Evolutionary conservation across 2,329 filamentous ascomycete species (phyloP).

Genomic region (Paraconiothyrium brasiliense): DNA sequence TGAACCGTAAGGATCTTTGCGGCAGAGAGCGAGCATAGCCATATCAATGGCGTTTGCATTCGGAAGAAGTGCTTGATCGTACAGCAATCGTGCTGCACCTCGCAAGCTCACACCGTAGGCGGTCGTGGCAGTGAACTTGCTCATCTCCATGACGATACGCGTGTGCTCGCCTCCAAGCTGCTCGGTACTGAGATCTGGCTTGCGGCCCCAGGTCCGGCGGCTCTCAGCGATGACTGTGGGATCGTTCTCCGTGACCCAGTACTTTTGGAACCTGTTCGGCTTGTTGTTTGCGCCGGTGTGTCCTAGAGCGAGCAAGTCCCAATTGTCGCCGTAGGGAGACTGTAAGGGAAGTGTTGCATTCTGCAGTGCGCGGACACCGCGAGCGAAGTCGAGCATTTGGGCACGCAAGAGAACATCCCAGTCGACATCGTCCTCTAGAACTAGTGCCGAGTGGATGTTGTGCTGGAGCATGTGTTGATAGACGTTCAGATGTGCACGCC

Average conservation of each 20-base stretch:
- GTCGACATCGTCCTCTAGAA: constrained; percentile 32
- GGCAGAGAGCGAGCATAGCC: constrained; percentile 22
- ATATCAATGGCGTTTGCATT: constrained; percentile 25
- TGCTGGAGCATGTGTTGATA: constrained; percentile 26
- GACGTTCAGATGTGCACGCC: constrained; percentile 27
- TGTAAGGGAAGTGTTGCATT: constrained; percentile 18
- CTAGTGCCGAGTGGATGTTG: constrained; percentile 24
- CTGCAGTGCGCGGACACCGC: constrained; percentile 21
- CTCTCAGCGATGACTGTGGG: constrained; percentile 21
- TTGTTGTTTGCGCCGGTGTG: constrained; percentile 42
- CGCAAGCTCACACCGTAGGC: constrained; percentile 22
- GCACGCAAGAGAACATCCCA: constrained; percentile 30
- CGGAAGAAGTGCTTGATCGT: constrained; percentile 22
- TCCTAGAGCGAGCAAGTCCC: constrained; percentile 50
- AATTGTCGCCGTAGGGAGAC: constrained; percentile 46
- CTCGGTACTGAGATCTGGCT: constrained; percentile 21
- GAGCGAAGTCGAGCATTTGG: constrained; percentile 30
- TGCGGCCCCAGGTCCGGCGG: constrained; percentile 19
- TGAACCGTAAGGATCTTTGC: constrained; percentile 12
- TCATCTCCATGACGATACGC: constrained; percentile 20
- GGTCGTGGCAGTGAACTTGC: constrained; percentile 18
- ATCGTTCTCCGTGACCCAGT: constrained; percentile 25
- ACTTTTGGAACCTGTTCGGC: constrained; percentile 16
- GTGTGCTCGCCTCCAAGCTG: constrained; percentile 17
- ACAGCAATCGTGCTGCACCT: constrained; percentile 24